Base-by-base conservation (phyloP, 164 flowering plant genomes). In the Magnolia sinica region DNA sequence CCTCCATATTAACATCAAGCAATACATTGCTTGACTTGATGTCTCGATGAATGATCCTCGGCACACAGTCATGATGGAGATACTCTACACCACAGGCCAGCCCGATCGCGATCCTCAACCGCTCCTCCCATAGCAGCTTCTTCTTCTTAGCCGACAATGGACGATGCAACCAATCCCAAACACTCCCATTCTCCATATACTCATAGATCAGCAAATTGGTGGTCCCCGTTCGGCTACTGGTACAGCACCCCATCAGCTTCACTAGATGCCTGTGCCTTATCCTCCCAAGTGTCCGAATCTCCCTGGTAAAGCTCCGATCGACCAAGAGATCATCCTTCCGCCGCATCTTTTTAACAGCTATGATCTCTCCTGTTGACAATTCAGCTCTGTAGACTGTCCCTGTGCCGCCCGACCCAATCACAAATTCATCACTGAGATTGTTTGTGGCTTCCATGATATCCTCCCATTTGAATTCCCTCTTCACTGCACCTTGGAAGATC, bases 141-240 rank as follows among this genome's bases (percentile, higher is more conserved):
- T 74, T 86, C 86, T 87, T 95, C 76, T 77, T 73, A 50, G 78
- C 84, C 55, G 14, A 78, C 7, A 76, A 75, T 69, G 84, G 73
- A 50, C 52, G 68, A 78, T 96, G 94, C 76, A 96, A 78, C 99
- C 99, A 94, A 78, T 96, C 99, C 97, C 97, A 96, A 14, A 94
- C 76, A 70, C 98, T 92, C 69, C 99, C 99, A 64, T 92, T 92
- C 82, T 88, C 95, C 99, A 96, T 96, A 82, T 89, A 96, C 77
- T 96, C 98, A 18, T 96, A 96, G 18, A 96, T 85, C 88, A 96
- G 72, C 77, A 94, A 80, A 79, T 90, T 91, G 0, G 84, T 77
- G 4, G 87, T 88, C 45, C 80, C 87, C 29, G 81, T 86, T 68
- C 73, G 86, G 82, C 80, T 86, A 78, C 88, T 84, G 3, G 14